A percentile compares a stretch with the other conserved stretches of the same genome.
Conservation (phyloP, 768 basidiomycete genomes). For the Boletus vinaceobasis region DNA sequence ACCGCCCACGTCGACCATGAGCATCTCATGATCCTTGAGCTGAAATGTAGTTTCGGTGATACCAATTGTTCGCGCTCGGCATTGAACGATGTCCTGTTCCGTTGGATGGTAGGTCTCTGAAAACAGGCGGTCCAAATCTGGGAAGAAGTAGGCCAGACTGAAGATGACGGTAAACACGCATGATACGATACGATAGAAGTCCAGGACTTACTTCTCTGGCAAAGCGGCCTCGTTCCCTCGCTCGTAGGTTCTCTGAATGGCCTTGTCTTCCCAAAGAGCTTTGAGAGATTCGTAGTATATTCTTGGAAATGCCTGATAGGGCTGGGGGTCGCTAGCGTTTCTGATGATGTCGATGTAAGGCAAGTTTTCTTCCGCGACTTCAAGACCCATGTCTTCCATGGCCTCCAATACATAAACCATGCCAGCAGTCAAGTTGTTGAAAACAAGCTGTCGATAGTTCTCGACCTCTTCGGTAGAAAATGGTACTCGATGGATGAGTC, state of each 20-base stretch:
- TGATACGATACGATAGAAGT: neutral
- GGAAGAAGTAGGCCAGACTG: constrained; percentile 75
- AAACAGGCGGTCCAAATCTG: constrained; percentile 78
- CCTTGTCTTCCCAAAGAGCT: constrained; percentile 72
- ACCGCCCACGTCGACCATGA: constrained; percentile 92
- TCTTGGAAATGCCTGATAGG: constrained; percentile 76
- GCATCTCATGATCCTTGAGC: constrained; percentile 75
- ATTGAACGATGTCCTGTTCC: constrained; percentile 86
- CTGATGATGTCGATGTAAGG: constrained; percentile 61
- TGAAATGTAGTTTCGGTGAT: constrained; percentile 86
- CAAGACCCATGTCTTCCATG: constrained; percentile 85
- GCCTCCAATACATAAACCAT: constrained; percentile 80
- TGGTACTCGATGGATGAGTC: constrained; percentile 84
- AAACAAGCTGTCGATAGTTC: constrained; percentile 86
- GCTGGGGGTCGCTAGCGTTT: constrained; percentile 65
- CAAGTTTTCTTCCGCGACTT: constrained; percentile 60
- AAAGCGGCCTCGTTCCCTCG: constrained; percentile 88
- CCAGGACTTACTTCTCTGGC: constrained; percentile 75
- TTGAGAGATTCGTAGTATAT: constrained; percentile 65
- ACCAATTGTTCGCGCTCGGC: constrained; percentile 84
- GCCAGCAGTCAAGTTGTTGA: constrained; percentile 87
- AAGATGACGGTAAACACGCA: neutral
- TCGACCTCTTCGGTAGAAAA: constrained; percentile 84
- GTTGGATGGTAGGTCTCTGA: constrained; percentile 65
- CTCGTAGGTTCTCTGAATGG: constrained; percentile 70